phyloP scores from a whole-genome alignment of 768 basidiomycete species.

The Macrolepiota dolichaula region DNA sequence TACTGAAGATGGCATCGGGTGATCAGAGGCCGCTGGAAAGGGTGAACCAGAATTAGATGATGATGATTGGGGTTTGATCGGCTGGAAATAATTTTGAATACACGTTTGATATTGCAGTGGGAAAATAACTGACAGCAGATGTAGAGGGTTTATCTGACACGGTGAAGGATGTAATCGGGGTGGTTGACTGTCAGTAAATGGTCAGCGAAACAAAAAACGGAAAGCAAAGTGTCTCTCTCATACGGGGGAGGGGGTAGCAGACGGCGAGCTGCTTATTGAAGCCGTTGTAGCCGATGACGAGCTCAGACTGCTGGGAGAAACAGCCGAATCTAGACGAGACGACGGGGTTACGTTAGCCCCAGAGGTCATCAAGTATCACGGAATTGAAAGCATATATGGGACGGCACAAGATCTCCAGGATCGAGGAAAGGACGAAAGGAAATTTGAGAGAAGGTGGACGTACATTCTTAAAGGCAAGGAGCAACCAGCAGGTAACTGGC shows the following conservation, averaged over 20 bases:
- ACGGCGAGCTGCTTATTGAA: not conserved
- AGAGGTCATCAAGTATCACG: not conserved
- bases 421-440: not conserved
- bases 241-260: not conserved
- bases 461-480: slow-evolving; percentile 5
- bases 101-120: not conserved
- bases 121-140: not conserved
- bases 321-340: not conserved
- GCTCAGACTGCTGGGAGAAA: not conserved
- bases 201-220: not conserved
- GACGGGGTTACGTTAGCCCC: slow-evolving; percentile 1
- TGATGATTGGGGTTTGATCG: slow-evolving; percentile 9
- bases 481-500: not conserved
- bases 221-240: not conserved
- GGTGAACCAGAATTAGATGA: not conserved
- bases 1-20: slow-evolving; percentile 10
- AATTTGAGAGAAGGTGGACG: not conserved
- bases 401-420: not conserved
- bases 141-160: not conserved
- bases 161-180: not conserved
- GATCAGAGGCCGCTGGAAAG: not conserved
- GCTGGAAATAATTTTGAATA: not conserved
- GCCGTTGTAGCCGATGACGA: too few species aligned
- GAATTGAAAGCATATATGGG: not conserved
- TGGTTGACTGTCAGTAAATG: not conserved